Conservation (phyloP, 768 basidiomycete genomes). For the Mycena galericulata region DNA sequence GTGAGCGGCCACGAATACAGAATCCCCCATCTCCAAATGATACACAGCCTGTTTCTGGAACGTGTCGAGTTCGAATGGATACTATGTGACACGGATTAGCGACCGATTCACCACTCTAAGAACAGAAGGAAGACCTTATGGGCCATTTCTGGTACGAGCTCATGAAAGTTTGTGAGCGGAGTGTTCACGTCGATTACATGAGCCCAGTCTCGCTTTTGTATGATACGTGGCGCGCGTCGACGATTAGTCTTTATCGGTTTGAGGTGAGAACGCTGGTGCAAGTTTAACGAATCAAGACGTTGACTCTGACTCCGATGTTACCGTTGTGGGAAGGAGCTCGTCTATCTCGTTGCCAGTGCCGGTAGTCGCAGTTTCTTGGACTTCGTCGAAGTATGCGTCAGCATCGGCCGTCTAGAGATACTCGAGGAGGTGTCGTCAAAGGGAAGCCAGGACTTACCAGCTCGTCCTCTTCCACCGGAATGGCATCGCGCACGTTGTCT, state of each 20-base stretch:
- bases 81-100: conserved; percentile 58
- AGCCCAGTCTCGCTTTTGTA: conserved; percentile 95
- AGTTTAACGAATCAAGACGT: background rate
- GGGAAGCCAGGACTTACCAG: conserved; percentile 5
- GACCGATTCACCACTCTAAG: background rate
- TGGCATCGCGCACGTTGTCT: conserved; percentile 32
- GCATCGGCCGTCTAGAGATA: conserved; percentile 21
- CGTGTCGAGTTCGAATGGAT: conserved; percentile 98
- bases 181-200: conserved; percentile 96
- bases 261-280: conserved; percentile 65
- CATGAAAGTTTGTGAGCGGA: conserved; percentile 87
- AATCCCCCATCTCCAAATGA: conserved; percentile 96
- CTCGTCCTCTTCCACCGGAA: conserved; percentile 28
- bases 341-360: conserved; percentile 22
- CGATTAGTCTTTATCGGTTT: conserved; percentile 60
- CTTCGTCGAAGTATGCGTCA: conserved; percentile 32
- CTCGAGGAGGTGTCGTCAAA: background rate
- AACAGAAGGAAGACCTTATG: conserved; percentile 70
- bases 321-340: conserved; percentile 35
- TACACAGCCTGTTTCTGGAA: conserved; percentile 99
- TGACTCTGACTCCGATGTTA: conserved; percentile 64
- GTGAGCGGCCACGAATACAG: conserved; percentile 99
- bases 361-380: conserved; percentile 14
- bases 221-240: conserved; percentile 57
- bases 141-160: conserved; percentile 97